Percentiles rank a stretch among this genome's conserved stretches.
Evolutionary conservation across 768 basidiomycete genomes (phyloP).

Genomic region (Mycena capillaripes): DNA sequence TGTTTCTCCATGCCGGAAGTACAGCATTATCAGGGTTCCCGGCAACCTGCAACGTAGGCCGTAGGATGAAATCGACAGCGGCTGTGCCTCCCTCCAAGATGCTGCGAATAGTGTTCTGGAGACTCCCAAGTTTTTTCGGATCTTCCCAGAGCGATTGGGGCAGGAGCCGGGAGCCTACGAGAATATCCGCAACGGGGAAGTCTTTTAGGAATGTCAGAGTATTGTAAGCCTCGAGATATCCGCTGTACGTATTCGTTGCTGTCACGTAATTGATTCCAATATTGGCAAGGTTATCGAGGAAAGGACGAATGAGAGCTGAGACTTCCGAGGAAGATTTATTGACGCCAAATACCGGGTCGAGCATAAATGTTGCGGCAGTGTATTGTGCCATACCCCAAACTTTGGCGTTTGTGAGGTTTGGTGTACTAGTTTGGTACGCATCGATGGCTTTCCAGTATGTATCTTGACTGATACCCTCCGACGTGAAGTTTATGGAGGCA

Average conservation of each 20-base stretch:
- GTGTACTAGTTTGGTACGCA: slow-evolving; percentile 23
- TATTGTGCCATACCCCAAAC: no score
- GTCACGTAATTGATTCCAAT: slow-evolving; percentile 20
- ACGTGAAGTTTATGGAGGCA: slow-evolving; percentile 25
- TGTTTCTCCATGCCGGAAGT: slow-evolving; percentile 20
- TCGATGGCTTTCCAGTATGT: slow-evolving; percentile 28
- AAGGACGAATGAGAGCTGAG: slow-evolving; percentile 16
- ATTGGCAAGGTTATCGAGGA: slow-evolving; percentile 18
- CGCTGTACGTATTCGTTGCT: slow-evolving; percentile 4
- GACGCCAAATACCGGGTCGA: slow-evolving; percentile 26
- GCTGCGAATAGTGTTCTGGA: slow-evolving; percentile 9
- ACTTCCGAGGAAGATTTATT: slow-evolving; percentile 18
- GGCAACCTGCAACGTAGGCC: slow-evolving; percentile 17
- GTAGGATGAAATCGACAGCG: slow-evolving; percentile 13
- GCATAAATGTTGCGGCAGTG: slow-evolving; percentile 18
- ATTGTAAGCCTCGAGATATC: slow-evolving; percentile 15
- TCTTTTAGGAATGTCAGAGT: no score
- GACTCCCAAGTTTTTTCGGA: slow-evolving; percentile 3
- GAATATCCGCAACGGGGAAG: slow-evolving; percentile 6
- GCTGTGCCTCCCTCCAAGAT: slow-evolving; percentile 18
- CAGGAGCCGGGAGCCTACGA: slow-evolving; percentile 10
- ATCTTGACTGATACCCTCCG: slow-evolving; percentile 15
- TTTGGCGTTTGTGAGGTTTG: slow-evolving; percentile 17
- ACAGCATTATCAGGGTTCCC: no score
- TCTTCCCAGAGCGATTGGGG: slow-evolving; percentile 17